A percentile compares a stretch with the other conserved stretches of the same genome.
These are phyloP conservation scores for Chimonanthus salicifolius DNA, from an alignment of 164 flowering plant genomes.

Conservation along the genomic window DNA sequence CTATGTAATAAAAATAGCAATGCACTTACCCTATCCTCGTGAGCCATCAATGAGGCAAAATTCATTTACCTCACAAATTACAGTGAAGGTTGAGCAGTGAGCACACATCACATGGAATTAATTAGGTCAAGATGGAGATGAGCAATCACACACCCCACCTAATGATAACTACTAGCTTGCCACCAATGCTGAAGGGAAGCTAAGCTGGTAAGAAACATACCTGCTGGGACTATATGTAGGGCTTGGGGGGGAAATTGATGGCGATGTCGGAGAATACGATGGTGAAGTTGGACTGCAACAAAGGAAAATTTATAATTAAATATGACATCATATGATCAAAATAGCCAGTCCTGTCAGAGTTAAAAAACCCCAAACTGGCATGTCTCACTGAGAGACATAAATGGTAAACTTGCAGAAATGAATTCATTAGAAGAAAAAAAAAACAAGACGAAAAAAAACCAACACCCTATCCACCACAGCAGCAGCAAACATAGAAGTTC, in stretches of 20 bases:
- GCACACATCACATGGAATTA: not conserved
- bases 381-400: not conserved
- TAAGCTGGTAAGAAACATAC: constrained; percentile 28
- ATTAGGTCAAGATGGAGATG: not conserved
- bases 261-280: constrained; percentile 95
- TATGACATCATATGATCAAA: not conserved
- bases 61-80: too few relatives aligned
- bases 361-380: not conserved
- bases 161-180: not conserved
- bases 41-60: too few relatives aligned
- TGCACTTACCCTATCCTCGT: too few relatives aligned
- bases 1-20: too few relatives aligned
- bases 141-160: not conserved
- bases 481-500: not conserved
- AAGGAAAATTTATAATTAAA: constrained; percentile 2
- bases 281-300: constrained; percentile 90
- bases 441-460: not conserved
- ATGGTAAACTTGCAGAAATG: not conserved
- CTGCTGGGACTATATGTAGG: constrained; percentile 97
- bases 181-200: not conserved
- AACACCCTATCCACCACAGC: not conserved
- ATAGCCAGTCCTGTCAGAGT: not conserved
- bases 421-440: not conserved
- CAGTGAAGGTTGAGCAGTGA: not conserved
- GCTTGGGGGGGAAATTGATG: constrained; percentile 86